Evolutionary conservation across 148 eudicot species (phyloP).

Genomic region (Arctostaphylos glauca): DNA sequence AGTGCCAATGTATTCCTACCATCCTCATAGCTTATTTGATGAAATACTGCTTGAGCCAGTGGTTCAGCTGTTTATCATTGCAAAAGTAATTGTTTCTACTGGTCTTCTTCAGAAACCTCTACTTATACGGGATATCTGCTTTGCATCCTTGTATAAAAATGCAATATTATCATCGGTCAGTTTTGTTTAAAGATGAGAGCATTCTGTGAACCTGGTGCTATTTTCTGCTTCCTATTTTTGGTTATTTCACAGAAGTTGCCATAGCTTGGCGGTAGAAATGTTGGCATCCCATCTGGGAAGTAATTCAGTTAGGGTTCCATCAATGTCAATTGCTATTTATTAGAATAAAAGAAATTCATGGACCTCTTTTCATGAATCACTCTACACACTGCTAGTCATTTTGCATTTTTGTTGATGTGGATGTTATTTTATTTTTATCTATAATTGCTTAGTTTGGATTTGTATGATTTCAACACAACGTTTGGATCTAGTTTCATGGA

Average conservation of each 20-base stretch:
- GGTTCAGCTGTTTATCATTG: background rate
- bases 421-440: background rate
- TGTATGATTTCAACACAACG: background rate
- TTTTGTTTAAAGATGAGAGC: background rate
- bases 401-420: background rate
- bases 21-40: background rate
- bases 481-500: background rate
- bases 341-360: background rate
- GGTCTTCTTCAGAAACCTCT: background rate
- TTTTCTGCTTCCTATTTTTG: background rate
- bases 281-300: background rate
- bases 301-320: background rate
- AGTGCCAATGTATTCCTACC: background rate
- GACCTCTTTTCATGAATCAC: conserved; percentile 7
- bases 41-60: conserved; percentile 8
- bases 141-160: background rate
- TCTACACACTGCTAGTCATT: background rate
- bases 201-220: background rate
- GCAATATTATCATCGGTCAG: background rate
- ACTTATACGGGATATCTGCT: background rate
- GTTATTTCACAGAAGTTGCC: background rate
- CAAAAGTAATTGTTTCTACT: background rate
- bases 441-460: background rate
- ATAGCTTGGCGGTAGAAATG: background rate
- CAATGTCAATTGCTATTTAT: background rate